Conservation (phyloP, 148 eudicot species). For the Gaultheria prostrata region DNA sequence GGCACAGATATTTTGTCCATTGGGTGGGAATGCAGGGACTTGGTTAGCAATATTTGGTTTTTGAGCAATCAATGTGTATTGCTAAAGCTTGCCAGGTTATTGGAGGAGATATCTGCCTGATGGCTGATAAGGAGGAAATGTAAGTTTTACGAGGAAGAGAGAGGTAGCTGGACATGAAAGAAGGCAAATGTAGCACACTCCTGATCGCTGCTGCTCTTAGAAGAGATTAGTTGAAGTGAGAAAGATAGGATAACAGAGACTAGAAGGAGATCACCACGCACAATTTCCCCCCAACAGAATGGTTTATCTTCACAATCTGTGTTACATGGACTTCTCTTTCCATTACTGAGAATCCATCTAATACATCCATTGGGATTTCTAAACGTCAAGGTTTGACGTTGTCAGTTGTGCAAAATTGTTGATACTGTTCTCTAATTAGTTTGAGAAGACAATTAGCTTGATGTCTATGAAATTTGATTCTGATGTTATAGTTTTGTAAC, state of each 20-base stretch:
- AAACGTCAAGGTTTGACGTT: neutral
- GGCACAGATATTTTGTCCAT: neutral
- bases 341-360: neutral
- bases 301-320: neutral
- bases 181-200: neutral
- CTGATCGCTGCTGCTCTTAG: neutral
- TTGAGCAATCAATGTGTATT: neutral
- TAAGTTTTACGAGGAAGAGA: neutral
- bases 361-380: neutral
- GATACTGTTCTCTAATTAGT: neutral
- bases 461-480: neutral
- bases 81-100: neutral
- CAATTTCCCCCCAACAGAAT: neutral
- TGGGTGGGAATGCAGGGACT: neutral
- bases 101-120: neutral
- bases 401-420: neutral
- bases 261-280: neutral
- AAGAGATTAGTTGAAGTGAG: neutral
- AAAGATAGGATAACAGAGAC: neutral
- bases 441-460: neutral
- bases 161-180: conserved; percentile 3
- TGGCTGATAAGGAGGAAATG: neutral
- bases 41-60: neutral
- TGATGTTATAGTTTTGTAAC: conserved; percentile 14
- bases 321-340: neutral